Conservation (phyloP, 192 early-diverging fungal species). For the Coemansia sp. region DNA sequence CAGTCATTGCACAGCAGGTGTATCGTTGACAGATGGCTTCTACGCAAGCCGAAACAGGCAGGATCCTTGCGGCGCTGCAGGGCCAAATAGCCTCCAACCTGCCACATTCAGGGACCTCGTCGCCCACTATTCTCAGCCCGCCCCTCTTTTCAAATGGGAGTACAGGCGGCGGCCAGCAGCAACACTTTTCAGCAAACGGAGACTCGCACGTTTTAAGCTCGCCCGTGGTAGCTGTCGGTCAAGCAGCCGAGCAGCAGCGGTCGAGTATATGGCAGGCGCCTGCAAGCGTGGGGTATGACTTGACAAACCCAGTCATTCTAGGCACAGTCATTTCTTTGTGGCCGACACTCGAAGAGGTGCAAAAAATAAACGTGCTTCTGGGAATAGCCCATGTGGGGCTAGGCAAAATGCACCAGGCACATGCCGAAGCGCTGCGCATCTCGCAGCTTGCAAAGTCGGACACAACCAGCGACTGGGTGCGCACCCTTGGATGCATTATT, state of each 20-base stretch:
- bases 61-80: conserved; percentile 3
- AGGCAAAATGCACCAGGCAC: conserved; percentile 21
- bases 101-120: background rate
- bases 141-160: background rate
- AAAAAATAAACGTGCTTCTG: conserved; percentile 42
- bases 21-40: background rate
- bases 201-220: background rate
- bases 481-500: conserved; percentile 30
- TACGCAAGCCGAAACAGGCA: conserved; percentile 2
- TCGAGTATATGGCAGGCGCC: conserved; percentile 31
- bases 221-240: background rate
- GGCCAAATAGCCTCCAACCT: background rate
- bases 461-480: conserved; percentile 43
- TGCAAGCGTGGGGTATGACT: conserved; percentile 38
- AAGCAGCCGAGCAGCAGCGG: conserved; percentile 1
- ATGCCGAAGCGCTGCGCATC: conserved; percentile 18
- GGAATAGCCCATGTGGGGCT: conserved; percentile 43
- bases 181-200: background rate
- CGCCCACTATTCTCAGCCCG: background rate
- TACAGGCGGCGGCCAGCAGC: background rate
- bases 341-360: conserved; percentile 35
- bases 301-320: conserved; percentile 22
- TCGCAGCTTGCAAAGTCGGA: conserved; percentile 22
- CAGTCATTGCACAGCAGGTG: background rate
- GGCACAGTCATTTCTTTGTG: conserved; percentile 24